Percentiles rank a stretch among this genome's conserved stretches.
phyloP scores from a whole-genome alignment of 352 stramenopile genomes.

The Globisporangium recalcitrans region DNA sequence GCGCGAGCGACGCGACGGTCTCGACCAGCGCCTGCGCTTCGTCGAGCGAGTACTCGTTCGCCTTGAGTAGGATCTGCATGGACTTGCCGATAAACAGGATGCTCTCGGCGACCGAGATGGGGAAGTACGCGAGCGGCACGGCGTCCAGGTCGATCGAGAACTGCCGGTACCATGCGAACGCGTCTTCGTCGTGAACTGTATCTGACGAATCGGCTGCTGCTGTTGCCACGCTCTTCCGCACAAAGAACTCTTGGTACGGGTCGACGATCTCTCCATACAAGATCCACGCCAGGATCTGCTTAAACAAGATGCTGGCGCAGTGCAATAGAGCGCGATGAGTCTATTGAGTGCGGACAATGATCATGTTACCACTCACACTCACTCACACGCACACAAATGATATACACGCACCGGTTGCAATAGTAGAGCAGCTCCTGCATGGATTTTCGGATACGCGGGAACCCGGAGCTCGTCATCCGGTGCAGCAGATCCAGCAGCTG shows the following conservation, averaged over 20 bases:
- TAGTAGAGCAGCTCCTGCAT: slow-evolving; percentile 52
- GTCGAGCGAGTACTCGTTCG: slow-evolving; percentile 38
- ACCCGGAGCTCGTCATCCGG: slow-evolving; percentile 39
- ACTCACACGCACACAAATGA: too few species aligned
- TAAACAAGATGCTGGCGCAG: slow-evolving; percentile 48
- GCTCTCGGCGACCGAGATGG: slow-evolving; percentile 49
- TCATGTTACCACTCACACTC: not conserved
- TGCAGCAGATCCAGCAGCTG: slow-evolving; percentile 43
- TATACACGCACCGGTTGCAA: slow-evolving; percentile 55
- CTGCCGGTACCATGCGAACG: slow-evolving; percentile 40
- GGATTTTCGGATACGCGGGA: slow-evolving; percentile 43
- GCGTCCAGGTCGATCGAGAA: slow-evolving; percentile 52
- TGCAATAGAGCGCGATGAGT: not conserved
- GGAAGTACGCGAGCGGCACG: slow-evolving; percentile 58
- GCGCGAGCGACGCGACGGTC: slow-evolving; percentile 32
- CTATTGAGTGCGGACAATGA: not conserved
- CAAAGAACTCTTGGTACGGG: slow-evolving; percentile 73
- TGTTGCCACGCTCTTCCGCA: slow-evolving; percentile 24
- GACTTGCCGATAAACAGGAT: slow-evolving; percentile 68
- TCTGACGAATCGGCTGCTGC: not conserved
- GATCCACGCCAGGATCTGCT: slow-evolving; percentile 84
- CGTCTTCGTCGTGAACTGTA: slow-evolving; percentile 4
- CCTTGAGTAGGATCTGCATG: slow-evolving; percentile 45
- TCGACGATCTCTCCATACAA: slow-evolving; percentile 65
- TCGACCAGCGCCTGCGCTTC: slow-evolving; percentile 47